A percentile compares a stretch with the other conserved stretches of the same genome.
Conservation (phyloP, 2,329 filamentous ascomycete species). For the Zasmidium citrigriseum region DNA sequence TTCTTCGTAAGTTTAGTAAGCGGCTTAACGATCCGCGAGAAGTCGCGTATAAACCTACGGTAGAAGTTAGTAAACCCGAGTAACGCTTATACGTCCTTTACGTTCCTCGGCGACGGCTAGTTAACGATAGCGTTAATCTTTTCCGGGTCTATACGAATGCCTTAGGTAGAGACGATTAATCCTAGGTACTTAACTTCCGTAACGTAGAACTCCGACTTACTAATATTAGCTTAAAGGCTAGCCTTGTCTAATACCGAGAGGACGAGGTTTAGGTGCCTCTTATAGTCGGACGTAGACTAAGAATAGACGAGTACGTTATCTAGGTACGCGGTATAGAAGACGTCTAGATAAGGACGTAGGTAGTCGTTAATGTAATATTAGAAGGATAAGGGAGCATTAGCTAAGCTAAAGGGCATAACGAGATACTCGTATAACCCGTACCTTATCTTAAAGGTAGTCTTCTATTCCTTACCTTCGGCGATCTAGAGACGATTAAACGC, state of each 20-base stretch:
- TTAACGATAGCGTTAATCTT: background rate
- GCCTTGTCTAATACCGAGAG: slow-evolving; percentile 11
- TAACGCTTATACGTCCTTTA: background rate
- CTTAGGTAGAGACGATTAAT: background rate
- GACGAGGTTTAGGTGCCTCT: slow-evolving; percentile 1
- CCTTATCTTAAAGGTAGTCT: slow-evolving; percentile 10
- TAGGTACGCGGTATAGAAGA: slow-evolving; percentile 4
- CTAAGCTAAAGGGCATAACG: slow-evolving; percentile 9
- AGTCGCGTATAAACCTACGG: slow-evolving; percentile 17
- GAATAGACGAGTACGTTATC: slow-evolving; percentile 3
- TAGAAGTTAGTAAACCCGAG: no score
- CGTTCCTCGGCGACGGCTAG: background rate
- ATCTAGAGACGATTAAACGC: slow-evolving; percentile 16
- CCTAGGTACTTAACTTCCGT: slow-evolving; percentile 20
- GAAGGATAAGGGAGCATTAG: background rate
- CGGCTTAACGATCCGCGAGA: slow-evolving; percentile 8
- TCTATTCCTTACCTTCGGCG: slow-evolving; percentile 6
- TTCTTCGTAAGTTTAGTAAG: background rate
- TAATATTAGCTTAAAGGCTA: slow-evolving; percentile 18
- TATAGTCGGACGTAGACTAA: background rate
- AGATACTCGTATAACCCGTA: slow-evolving; percentile 13
- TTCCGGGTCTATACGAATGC: background rate
- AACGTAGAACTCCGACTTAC: slow-evolving; percentile 24
- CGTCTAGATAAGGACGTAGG: slow-evolving; percentile 12
- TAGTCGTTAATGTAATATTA: slow-evolving; percentile 1